A percentile compares a stretch with the other conserved stretches of the same genome.
Evolutionary conservation across 495 filamentous ascomycete species (phyloP).

Genomic region (Aspergillus hancockii): DNA sequence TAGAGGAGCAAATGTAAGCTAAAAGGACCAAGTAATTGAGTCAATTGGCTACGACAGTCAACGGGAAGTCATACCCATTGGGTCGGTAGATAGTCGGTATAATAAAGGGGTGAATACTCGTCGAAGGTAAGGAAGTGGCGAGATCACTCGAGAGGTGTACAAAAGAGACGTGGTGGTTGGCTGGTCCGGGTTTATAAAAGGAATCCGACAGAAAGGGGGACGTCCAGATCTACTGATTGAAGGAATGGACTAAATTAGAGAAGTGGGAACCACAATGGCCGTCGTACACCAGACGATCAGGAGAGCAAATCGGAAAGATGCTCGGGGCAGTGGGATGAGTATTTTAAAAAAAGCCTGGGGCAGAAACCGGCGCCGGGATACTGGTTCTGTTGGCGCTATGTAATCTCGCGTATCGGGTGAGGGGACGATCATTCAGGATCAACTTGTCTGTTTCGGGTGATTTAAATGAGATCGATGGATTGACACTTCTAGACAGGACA

Average conservation of each 20-base stretch:
- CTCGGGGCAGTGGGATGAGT: constrained; percentile 29
- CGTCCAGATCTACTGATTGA: background rate
- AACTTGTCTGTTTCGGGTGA: constrained; percentile 7
- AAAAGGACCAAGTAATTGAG: background rate
- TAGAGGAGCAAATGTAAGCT: background rate
- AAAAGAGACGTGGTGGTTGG: constrained; percentile 2
- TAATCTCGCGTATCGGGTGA: constrained; percentile 15
- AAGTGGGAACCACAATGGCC: constrained; percentile 15
- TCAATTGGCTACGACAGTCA: background rate
- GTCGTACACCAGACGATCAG: constrained; percentile 7
- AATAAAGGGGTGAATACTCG: background rate
- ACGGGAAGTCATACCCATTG: constrained; percentile 22
- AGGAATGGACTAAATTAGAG: constrained; percentile 12
- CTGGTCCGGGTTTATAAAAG: constrained; percentile 5
- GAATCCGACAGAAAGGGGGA: constrained; percentile 5
- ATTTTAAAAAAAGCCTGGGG: constrained; percentile 22
- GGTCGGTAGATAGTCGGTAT: background rate
- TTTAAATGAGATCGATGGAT: background rate
- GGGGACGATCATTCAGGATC: constrained; percentile 12
- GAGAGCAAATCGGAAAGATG: constrained; percentile 2
- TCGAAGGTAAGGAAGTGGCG: background rate
- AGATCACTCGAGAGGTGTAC: background rate
- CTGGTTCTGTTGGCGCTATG: constrained; percentile 26
- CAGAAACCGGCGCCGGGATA: constrained; percentile 26
- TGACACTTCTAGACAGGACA: background rate